These are phyloP conservation scores for Pseudocohnilembus persalinus DNA, from an alignment of 169 alveolate genomes.

Conservation along the genomic window DNA sequence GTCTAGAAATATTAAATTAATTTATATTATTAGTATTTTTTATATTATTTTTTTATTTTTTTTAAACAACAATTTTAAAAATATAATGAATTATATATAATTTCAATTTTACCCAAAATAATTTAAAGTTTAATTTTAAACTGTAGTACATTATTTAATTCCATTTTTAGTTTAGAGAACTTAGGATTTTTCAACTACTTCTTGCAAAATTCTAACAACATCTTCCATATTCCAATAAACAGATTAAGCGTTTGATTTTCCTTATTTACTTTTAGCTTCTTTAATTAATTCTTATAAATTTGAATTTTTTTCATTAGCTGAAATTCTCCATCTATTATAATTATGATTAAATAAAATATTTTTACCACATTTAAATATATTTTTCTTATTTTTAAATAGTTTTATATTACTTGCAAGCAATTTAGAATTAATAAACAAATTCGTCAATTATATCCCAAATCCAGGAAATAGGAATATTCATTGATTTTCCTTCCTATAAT, in stretches of 20 bases:
- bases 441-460: conserved; percentile 35
- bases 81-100: too few relatives aligned
- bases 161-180: not conserved
- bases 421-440: conserved; percentile 20
- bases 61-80: too few relatives aligned
- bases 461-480: conserved; percentile 30
- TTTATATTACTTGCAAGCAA: conserved; percentile 13
- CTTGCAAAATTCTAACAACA: not conserved
- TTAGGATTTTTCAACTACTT: not conserved
- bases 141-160: not conserved
- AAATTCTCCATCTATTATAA: not conserved
- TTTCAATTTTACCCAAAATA: not conserved
- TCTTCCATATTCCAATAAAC: not conserved
- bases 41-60: too few relatives aligned
- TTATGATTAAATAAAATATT: not conserved
- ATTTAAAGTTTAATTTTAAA: not conserved
- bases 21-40: too few relatives aligned
- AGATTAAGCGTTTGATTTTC: not conserved
- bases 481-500: conserved; percentile 4
- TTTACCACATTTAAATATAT: not conserved
- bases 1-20: not conserved
- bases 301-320: too few relatives aligned
- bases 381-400: too few relatives aligned
- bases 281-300: too few relatives aligned
- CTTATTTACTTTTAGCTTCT: not conserved